Conservation (phyloP, 768 basidiomycete species). For the Pluteus cervinus region DNA sequence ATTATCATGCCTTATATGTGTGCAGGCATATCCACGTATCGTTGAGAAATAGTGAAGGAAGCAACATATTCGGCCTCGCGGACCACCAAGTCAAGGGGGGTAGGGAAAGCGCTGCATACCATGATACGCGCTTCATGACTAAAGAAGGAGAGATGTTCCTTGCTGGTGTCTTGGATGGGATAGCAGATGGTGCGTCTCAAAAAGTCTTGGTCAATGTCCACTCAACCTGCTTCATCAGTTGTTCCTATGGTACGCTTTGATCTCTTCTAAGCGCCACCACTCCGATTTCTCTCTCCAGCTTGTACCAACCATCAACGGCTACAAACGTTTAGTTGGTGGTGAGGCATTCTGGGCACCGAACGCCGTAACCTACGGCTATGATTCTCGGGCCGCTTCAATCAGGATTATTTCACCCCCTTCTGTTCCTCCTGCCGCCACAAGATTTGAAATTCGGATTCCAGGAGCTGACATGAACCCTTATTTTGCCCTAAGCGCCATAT, state of each 20-base stretch:
- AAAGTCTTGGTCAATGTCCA: background rate
- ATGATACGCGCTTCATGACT: conserved; percentile 83
- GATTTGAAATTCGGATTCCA: conserved; percentile 91
- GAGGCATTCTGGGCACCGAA: conserved; percentile 95
- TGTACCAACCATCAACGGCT: conserved; percentile 91
- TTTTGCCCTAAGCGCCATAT: conserved; percentile 83
- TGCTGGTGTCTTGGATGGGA: conserved; percentile 86
- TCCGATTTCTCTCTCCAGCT: conserved; percentile 33
- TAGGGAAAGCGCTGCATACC: conserved; percentile 61
- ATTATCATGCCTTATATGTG: conserved; percentile 1
- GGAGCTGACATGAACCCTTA: conserved; percentile 98
- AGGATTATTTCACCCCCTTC: conserved; percentile 91
- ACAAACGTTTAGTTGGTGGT: conserved; percentile 92
- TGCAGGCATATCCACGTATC: conserved; percentile 89
- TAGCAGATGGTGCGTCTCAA: conserved; percentile 65
- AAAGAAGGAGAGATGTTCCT: conserved; percentile 86
- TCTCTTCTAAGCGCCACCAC: background rate
- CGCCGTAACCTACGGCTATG: conserved; percentile 91
- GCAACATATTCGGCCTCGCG: conserved; percentile 74
- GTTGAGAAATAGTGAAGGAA: conserved; percentile 58
- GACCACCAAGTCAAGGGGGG: conserved; percentile 57
- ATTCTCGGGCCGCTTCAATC: conserved; percentile 88
- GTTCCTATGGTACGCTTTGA: conserved; percentile 65
- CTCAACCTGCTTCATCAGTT: conserved; percentile 32
- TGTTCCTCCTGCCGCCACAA: conserved; percentile 72